A percentile compares a stretch with the other conserved stretches of the same genome.
phyloP scores from a whole-genome alignment of 768 basidiomycete genomes.

The Gymnopilus junonius region DNA sequence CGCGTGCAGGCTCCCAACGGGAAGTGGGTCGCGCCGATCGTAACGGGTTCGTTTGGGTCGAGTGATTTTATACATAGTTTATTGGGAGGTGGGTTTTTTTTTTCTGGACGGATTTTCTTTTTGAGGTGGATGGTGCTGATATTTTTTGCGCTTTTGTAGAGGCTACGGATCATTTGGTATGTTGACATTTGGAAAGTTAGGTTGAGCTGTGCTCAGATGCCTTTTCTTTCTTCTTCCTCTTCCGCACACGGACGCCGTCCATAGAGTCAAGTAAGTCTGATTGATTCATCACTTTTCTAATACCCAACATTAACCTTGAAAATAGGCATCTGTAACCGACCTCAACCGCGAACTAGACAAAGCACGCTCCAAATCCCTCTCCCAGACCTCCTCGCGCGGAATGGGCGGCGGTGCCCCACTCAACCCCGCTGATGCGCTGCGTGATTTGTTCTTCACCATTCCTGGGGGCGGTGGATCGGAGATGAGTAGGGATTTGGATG shows the following conservation, averaged over 20 bases:
- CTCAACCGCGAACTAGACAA: slow-evolving; percentile 78
- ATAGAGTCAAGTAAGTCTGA: slow-evolving; percentile 34
- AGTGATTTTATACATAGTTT: slow-evolving; percentile 82
- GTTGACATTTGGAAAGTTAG: slow-evolving; percentile 21
- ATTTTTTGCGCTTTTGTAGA: slow-evolving; percentile 43
- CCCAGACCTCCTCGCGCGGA: slow-evolving; percentile 36
- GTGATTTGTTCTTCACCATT: slow-evolving; percentile 61
- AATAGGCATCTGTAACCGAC: slow-evolving; percentile 85
- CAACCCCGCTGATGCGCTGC: slow-evolving; percentile 53
- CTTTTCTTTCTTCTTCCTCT: background rate
- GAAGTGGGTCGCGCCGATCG: slow-evolving; percentile 76
- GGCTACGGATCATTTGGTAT: slow-evolving; percentile 66
- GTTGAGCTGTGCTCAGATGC: background rate
- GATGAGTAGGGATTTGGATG: slow-evolving; percentile 76
- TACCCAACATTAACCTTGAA: slow-evolving; percentile 16
- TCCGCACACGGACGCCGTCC: background rate
- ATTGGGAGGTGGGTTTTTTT: slow-evolving; percentile 59
- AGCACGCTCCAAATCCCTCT: slow-evolving; percentile 59
- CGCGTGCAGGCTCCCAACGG: slow-evolving; percentile 78
- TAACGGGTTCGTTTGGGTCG: slow-evolving; percentile 82
- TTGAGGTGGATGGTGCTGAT: slow-evolving; percentile 28
- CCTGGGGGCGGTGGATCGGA: slow-evolving; percentile 66
- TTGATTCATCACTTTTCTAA: background rate
- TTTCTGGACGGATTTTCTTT: slow-evolving; percentile 24
- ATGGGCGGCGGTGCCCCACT: slow-evolving; percentile 20